Evolutionary conservation across 2,329 filamentous ascomycete genomes (phyloP).

Genomic region (Fusarium tanahbumbuense): DNA sequence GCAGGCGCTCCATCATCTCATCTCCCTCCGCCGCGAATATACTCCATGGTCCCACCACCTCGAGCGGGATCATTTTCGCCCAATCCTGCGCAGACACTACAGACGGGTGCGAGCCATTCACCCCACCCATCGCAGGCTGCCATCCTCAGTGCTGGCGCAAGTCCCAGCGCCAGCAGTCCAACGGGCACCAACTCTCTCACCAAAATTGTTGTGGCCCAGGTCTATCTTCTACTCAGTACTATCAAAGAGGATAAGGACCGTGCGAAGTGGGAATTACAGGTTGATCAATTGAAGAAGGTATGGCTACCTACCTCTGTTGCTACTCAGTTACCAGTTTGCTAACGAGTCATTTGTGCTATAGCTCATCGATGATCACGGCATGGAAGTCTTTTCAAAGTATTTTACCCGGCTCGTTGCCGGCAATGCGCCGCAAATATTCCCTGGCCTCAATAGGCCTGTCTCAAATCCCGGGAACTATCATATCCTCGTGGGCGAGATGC

Average conservation of each 20-base stretch:
- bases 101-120: conserved; percentile 67
- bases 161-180: conserved; percentile 71
- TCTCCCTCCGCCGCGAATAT: conserved; percentile 50
- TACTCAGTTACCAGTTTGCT: conserved; percentile 19
- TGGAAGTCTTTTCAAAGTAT: conserved; percentile 98
- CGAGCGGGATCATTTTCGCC: conserved; percentile 74
- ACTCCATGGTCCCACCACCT: conserved; percentile 69
- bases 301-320: conserved; percentile 19
- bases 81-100: conserved; percentile 68
- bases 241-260: conserved; percentile 94
- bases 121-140: conserved; percentile 68
- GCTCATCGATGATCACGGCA: conserved; percentile 97
- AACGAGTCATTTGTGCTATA: conserved; percentile 53
- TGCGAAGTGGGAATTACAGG: conserved; percentile 91
- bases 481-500: conserved; percentile 84
- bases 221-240: conserved; percentile 92
- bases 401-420: conserved; percentile 91
- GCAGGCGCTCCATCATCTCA: conserved; percentile 52
- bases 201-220: conserved; percentile 95
- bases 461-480: conserved; percentile 85
- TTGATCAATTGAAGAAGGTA: conserved; percentile 92
- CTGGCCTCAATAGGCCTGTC: conserved; percentile 77
- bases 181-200: conserved; percentile 76
- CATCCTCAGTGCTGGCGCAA: conserved; percentile 69
- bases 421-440: conserved; percentile 93